Conservation (phyloP, 2,329 filamentous ascomycete genomes). For the Macrophomina phaseolina region DNA sequence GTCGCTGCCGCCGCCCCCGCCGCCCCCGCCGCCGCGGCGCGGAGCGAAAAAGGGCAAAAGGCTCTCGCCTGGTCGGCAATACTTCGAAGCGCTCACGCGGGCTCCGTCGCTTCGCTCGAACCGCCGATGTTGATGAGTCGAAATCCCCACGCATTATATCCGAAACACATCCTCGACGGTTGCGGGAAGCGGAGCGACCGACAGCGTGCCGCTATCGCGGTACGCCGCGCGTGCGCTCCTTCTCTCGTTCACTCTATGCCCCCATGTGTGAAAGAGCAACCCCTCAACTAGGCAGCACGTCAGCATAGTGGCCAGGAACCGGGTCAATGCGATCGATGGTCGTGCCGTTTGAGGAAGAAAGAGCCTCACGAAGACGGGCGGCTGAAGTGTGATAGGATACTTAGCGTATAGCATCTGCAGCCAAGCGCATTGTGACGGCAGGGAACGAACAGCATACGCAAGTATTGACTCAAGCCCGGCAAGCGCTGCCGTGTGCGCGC, state of each 20-base stretch:
- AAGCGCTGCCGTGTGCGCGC: not conserved
- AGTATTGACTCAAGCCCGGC: constrained; percentile 1
- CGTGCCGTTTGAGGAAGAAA: not conserved
- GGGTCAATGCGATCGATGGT: not conserved
- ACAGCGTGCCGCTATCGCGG: not conserved
- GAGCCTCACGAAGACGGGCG: not conserved
- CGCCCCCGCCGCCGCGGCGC: no score
- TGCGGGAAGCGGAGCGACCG: not conserved
- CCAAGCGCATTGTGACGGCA: no score
- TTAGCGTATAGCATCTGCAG: no score
- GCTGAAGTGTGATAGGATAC: not conserved
- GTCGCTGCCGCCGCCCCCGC: no score
- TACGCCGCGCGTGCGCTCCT: not conserved
- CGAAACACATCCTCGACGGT: constrained; percentile 5
- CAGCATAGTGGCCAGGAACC: not conserved
- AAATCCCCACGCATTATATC: not conserved
- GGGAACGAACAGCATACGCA: not conserved
- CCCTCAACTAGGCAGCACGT: not conserved
- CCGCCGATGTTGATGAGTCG: no score
- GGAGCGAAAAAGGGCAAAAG: not conserved
- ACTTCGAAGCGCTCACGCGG: constrained; percentile 7
- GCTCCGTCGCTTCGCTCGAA: not conserved
- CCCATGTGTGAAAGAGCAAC: not conserved
- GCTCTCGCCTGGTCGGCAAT: not conserved
- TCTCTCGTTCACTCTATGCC: not conserved